Evolutionary conservation across 2,329 filamentous ascomycete genomes (phyloP), one percentile per base, ranked within the genome.

Genomic region (Metarhizium sp.): DNA sequence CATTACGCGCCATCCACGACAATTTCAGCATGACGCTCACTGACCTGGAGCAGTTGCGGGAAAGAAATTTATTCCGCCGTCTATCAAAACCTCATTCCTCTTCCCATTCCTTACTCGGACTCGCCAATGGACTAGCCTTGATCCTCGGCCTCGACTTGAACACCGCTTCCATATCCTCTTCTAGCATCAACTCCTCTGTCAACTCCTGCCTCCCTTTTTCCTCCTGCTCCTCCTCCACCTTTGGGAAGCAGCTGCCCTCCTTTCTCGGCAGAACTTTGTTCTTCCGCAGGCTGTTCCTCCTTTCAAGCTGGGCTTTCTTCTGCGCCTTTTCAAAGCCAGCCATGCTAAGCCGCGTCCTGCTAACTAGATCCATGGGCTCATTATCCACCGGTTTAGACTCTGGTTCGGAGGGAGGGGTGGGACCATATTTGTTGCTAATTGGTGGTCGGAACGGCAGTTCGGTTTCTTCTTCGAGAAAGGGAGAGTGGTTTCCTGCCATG

Each of bases 91-190:
- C 4, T 48, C 25, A 30, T 60, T 59, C 46, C 43, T 61, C 2
- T 5, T 20, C 59, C 65, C 64, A 71, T 30, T 71, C 67, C 56
- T 67, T 72, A 6, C 66, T 70, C 2, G 79, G 79, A 55, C 75
- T 80, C 8, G 75, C 73, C 2, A 84, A 67, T 2, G 91, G 90
- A 67, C 90, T 95, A 11, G 82, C 81, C 60, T 86, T 85, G 61
- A 96, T 83, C 69, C 85, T 87, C 0, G 92, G 92, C 60, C 92
- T 73, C 59, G 88, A 92, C 71, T 86, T 89, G 68, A 96, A 96
- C 1, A 96, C 86, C 30, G 86, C 87, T 57, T 88, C 86, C 68
- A 90, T 88, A 58, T 95, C 90, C 60, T 90, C 85, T 54, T 85
- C 79, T 16, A 57, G 78, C 55, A 95, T 84, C 45, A 95, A 71